These are phyloP conservation scores for Trypanosoma platydactyli DNA, from an alignment of 208 protist species.

Conservation along the genomic window DNA sequence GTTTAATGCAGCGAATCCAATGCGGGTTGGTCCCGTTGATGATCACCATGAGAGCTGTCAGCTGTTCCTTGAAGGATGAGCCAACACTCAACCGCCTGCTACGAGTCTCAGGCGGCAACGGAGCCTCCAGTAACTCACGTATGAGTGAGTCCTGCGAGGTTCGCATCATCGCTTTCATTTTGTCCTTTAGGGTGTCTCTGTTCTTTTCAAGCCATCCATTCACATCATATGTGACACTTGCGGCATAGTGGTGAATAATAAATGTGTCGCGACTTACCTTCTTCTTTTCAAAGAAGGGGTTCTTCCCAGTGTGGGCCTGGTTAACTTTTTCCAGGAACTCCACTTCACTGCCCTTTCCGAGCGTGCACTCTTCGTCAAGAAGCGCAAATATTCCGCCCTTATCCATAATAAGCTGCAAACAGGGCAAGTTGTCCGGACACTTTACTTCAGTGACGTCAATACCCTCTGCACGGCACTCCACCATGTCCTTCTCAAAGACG, in stretches of 20 bases:
- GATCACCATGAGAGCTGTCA: constrained; percentile 31
- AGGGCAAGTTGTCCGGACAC: constrained; percentile 76
- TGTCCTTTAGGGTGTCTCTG: constrained; percentile 47
- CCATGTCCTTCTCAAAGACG: constrained; percentile 62
- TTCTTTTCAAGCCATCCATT: constrained; percentile 62
- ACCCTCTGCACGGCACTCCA: constrained; percentile 50
- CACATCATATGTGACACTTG: constrained; percentile 43
- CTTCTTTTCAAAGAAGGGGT: constrained; percentile 36
- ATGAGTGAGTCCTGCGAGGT: constrained; percentile 28
- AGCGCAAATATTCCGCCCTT: constrained; percentile 75
- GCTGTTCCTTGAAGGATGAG: constrained; percentile 39
- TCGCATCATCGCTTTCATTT: constrained; percentile 27
- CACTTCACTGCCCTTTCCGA: constrained; percentile 61
- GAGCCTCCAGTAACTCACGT: constrained; percentile 24
- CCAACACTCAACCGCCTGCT: constrained; percentile 30
- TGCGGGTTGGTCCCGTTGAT: constrained; percentile 50
- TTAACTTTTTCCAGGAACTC: constrained; percentile 54
- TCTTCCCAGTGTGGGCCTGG: constrained; percentile 31
- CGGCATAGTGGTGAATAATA: constrained; percentile 60
- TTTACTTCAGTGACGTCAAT: constrained; percentile 84
- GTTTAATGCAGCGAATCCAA: constrained; percentile 58
- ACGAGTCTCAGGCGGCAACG: constrained; percentile 20
- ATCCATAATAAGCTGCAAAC: constrained; percentile 77
- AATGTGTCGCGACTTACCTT: constrained; percentile 37
- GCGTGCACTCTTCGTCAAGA: constrained; percentile 82